These are phyloP conservation scores for Tetrahymena borealis DNA, from an alignment of 73 alveolate genomes.

Conservation along the genomic window DNA sequence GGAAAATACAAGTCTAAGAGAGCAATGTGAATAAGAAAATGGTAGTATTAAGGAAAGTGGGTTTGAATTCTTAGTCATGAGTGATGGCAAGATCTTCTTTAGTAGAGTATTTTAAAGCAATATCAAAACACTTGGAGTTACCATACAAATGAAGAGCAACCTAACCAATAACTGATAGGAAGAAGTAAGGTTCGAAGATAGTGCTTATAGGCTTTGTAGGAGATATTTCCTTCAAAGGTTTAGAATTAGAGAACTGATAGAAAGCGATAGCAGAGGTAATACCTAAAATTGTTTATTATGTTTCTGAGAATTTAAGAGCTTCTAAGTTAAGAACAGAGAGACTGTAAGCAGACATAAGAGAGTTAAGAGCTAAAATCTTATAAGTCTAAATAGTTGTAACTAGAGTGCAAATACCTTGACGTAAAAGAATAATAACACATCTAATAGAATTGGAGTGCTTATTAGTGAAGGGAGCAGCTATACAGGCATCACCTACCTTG, in stretches of 20 bases:
- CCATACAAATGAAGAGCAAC: neutral
- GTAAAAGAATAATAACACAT: conserved; percentile 72
- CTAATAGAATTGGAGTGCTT: conserved; percentile 80
- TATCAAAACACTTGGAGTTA: neutral
- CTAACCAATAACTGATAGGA: neutral
- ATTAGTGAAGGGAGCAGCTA: conserved; percentile 97
- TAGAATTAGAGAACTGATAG: neutral
- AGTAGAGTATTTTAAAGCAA: neutral
- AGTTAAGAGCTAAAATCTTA: conserved; percentile 26
- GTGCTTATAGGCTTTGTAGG: conserved; percentile 5
- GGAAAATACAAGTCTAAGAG: neutral
- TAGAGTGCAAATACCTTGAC: conserved; percentile 72
- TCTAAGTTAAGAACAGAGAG: conserved; percentile 9
- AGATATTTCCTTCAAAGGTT: neutral
- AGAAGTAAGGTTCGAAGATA: neutral
- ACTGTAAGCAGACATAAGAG: conserved; percentile 12
- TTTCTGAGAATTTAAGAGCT: conserved; percentile 36
- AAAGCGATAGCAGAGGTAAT: conserved; percentile 23
- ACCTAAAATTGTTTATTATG: conserved; percentile 22
- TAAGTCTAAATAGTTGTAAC: conserved; percentile 39
- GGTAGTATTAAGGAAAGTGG: conserved; percentile 80
- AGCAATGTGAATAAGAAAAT: conserved; percentile 54
- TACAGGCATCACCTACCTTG: conserved; percentile 93
- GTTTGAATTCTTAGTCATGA: conserved; percentile 34
- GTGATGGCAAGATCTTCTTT: neutral